Evolutionary conservation across 2,329 filamentous ascomycete genomes (phyloP).

Genomic region (Aspergillus sp.): DNA sequence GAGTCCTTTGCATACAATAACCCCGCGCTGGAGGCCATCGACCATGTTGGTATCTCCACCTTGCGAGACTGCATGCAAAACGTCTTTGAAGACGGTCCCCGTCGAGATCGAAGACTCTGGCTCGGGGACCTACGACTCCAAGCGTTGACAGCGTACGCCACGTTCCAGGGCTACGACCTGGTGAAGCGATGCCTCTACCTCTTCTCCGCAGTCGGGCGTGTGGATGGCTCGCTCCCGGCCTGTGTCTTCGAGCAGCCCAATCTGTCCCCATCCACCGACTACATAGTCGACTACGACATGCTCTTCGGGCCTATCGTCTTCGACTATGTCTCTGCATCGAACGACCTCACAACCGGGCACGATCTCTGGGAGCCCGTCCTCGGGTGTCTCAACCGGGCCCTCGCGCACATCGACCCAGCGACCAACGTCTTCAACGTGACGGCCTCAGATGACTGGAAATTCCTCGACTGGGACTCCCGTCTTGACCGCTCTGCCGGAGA

Average conservation of each 20-base stretch:
- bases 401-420: background rate
- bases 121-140: constrained; percentile 3
- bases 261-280: constrained; percentile 3
- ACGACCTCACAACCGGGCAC: background rate
- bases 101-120: background rate
- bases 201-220: background rate
- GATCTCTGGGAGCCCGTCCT: background rate
- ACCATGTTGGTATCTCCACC: constrained; percentile 4
- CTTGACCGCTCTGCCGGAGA: background rate
- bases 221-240: constrained; percentile 1
- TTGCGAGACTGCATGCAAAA: constrained; percentile 5
- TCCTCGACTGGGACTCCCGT: background rate
- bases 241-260: constrained; percentile 1
- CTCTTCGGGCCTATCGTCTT: constrained; percentile 2
- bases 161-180: background rate
- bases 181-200: constrained; percentile 3
- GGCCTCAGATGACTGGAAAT: background rate
- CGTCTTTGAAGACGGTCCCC: constrained; percentile 4
- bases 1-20: background rate
- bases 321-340: constrained; percentile 3
- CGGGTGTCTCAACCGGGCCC: background rate
- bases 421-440: background rate
- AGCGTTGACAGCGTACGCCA: background rate
- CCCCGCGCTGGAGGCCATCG: background rate
- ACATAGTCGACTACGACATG: constrained; percentile 4